These are phyloP conservation scores for Populus trichocarpa DNA, from an alignment of 441 rosid genomes.

Conservation along the genomic window DNA sequence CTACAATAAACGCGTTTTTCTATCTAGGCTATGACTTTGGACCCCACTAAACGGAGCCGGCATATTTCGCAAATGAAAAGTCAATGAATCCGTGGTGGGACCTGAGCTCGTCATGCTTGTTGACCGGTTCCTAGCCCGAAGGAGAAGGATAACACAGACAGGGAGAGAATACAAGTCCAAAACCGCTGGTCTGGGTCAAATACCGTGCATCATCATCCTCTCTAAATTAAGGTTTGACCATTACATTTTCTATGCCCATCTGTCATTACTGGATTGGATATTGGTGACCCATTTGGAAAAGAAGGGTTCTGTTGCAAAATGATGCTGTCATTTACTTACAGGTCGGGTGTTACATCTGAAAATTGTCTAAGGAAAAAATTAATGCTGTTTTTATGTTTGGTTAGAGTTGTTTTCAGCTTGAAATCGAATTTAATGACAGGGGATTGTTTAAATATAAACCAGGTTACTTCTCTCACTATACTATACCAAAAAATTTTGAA, in stretches of 20 bases:
- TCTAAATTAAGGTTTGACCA: not conserved
- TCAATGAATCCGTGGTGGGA: not conserved
- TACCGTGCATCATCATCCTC: not conserved
- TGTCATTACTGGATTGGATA: not conserved
- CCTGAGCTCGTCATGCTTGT: not conserved
- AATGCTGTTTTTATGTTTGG: not conserved
- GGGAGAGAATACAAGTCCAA: not conserved
- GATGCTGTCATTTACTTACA: not conserved
- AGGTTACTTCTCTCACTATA: too few species aligned
- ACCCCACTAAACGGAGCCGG: not conserved
- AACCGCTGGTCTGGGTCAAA: not conserved
- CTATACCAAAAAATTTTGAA: too few species aligned
- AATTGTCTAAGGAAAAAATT: too few species aligned
- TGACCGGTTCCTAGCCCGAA: not conserved
- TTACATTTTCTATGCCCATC: not conserved
- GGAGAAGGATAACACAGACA: not conserved
- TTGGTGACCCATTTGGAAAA: not conserved
- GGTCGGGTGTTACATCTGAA: too few species aligned
- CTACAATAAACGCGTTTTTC: not conserved
- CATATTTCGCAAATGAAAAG: not conserved
- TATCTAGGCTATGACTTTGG: not conserved
- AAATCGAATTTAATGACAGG: not conserved
- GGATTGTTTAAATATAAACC: too few species aligned
- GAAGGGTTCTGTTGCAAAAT: not conserved
- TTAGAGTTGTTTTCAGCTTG: not conserved